Percentiles rank a stretch among this genome's conserved stretches.
Conservation (phyloP, 1,139 yeast genomes). For the Yarrowia galli region DNA sequence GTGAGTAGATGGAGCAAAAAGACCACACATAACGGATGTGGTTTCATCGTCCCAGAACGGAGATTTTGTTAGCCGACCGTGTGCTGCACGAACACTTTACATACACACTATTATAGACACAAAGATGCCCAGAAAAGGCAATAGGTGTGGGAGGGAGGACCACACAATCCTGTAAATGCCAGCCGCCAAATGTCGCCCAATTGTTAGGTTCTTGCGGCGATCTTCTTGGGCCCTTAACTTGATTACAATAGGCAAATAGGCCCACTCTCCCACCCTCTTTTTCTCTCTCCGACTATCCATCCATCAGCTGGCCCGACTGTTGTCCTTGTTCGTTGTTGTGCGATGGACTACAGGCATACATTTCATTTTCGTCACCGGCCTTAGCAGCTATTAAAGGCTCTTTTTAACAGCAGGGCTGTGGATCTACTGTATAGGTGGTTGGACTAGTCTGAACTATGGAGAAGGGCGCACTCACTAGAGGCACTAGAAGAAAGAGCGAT, state of each 20-base stretch:
- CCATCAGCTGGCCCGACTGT: background rate
- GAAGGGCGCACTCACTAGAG: no score
- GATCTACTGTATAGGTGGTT: background rate
- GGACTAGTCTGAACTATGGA: background rate
- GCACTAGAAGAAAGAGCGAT: background rate
- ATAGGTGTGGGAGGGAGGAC: no score
- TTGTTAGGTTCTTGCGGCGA: background rate
- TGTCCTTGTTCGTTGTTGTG: no score
- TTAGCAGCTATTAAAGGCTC: background rate
- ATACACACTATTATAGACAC: no score
- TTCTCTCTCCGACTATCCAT: no score
- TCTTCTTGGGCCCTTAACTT: background rate
- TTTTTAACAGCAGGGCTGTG: background rate
- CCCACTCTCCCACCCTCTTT: background rate
- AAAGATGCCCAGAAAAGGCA: slow-evolving; percentile 2
- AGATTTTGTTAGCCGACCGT: background rate
- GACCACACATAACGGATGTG: background rate
- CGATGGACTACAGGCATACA: background rate
- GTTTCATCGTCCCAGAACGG: background rate
- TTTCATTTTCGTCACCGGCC: background rate
- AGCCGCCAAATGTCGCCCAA: background rate
- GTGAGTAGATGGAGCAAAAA: no score
- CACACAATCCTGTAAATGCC: background rate
- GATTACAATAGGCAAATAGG: background rate
- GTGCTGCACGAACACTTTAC: no score